Conservation (phyloP, 75 land plant species). For the Picea glauca region DNA sequence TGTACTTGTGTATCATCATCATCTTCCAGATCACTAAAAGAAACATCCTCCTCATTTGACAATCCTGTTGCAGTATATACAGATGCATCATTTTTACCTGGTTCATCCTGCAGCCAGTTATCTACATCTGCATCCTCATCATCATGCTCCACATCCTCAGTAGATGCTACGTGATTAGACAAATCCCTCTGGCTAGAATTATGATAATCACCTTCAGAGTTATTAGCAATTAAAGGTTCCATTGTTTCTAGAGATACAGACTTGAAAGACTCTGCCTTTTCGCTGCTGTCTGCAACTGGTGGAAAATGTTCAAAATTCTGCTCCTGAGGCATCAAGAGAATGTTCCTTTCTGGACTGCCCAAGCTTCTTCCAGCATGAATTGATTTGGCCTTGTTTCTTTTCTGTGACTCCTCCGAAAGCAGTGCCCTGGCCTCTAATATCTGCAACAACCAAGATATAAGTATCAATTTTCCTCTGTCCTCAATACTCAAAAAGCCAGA, state of each 20-base stretch:
- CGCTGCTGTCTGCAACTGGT: conserved; percentile 7
- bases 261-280: conserved; percentile 3
- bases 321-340: background rate
- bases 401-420: conserved; percentile 60
- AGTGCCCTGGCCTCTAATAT: conserved; percentile 69
- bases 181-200: conserved; percentile 20
- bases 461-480: background rate
- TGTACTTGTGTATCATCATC: conserved; percentile 38
- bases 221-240: conserved; percentile 8
- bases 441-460: conserved; percentile 28
- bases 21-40: conserved; percentile 97
- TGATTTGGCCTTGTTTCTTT: conserved; percentile 26
- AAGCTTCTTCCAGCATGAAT: conserved; percentile 13
- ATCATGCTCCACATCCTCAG: conserved; percentile 3
- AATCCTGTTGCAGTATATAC: conserved; percentile 13
- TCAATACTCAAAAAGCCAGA: no score
- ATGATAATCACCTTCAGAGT: conserved; percentile 14
- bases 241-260: conserved; percentile 18
- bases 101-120: conserved; percentile 64
- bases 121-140: conserved; percentile 56
- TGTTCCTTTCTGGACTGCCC: background rate
- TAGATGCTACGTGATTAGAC: conserved; percentile 11
- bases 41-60: conserved; percentile 82
- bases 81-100: conserved; percentile 14
- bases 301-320: background rate